These are phyloP conservation scores for Suhomyces xylopsoci DNA, from an alignment of 805 yeast genomes.

Conservation along the genomic window DNA sequence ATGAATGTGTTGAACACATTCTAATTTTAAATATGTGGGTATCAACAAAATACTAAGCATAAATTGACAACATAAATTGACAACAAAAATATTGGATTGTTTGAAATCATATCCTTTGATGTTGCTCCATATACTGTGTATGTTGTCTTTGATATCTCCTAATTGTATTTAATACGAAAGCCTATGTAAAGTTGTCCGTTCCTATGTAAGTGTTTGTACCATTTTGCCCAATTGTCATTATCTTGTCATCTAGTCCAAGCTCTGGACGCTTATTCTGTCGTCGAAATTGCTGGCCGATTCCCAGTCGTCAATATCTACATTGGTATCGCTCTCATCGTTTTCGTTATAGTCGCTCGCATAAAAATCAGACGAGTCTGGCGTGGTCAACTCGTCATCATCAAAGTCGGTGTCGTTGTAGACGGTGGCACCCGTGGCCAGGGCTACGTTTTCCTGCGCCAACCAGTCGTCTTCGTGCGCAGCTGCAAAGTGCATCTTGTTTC, in stretches of 20 bases:
- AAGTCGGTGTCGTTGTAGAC: slow-evolving; percentile 9
- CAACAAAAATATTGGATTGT: too few relatives aligned
- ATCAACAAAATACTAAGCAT: too few relatives aligned
- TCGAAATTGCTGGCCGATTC: slow-evolving; percentile 6
- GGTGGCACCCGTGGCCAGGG: neutral
- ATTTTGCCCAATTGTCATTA: neutral
- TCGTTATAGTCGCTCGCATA: slow-evolving; percentile 8
- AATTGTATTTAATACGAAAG: too few relatives aligned
- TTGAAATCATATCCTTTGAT: too few relatives aligned
- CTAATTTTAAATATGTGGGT: too few relatives aligned
- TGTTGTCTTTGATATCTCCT: too few relatives aligned
- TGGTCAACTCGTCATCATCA: slow-evolving; percentile 8
- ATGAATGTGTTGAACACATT: too few relatives aligned
- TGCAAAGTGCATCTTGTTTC: slow-evolving; percentile 19
- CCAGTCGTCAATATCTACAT: slow-evolving; percentile 1
- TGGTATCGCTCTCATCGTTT: neutral
- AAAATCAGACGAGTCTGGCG: slow-evolving; percentile 5
- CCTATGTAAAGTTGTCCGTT: neutral
- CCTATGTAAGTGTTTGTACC: neutral
- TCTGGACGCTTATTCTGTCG: neutral
- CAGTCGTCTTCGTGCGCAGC: slow-evolving; percentile 16
- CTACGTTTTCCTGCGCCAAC: slow-evolving; percentile 8
- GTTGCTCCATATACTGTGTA: too few relatives aligned
- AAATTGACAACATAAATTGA: too few relatives aligned
- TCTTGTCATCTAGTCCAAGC: neutral